Base-by-base conservation (phyloP, 2,329 filamentous ascomycete species). In the Ophiostoma himal-ulmi region DNA sequence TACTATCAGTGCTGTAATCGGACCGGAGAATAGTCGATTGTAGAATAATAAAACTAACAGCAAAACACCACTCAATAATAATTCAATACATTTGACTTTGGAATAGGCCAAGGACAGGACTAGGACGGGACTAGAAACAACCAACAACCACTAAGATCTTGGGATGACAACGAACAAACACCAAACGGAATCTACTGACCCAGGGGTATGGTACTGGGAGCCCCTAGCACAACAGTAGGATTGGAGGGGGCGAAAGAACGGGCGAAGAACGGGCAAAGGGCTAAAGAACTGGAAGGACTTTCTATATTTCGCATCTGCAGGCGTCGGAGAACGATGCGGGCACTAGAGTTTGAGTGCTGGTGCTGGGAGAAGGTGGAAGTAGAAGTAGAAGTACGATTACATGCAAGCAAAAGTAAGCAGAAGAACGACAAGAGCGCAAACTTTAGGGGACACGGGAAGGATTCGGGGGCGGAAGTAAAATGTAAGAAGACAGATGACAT, bases 81-180 rank as follows among this genome's bases (percentile, higher is more conserved):
- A 30, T 30, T 39, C 7, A 39, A 2, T 39, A 39, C 37, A 39
- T 11, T 11, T 30, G 30, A 30, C 30, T 30, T 30, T 30, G 30
- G 6, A 8, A n/a, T 7, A 20, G 44, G 44, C 44, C 44, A 26
- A 57, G 52, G 52, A 57, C 52, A 26, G 7, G 52, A 57, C 52
- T 57, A 57, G 52, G 52, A 26, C 52, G n/a, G 52, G 26, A 62
- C 57, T 62, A 62, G 57, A 26, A 22, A 57, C 57, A 34, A 17
- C 57, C 57, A 62, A 62, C 57, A 62, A 57, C 54, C 54, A 60
- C 54, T 60, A 57, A 26, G 52, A 57, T 57, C 52, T 57, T 57
- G 52, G 52, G 22, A 57, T 57, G 57, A 34, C 57, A 62, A 60
- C 54, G 54, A 26, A 34, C 26, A 34, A 26, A 62, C 57, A 57